Conservation (phyloP, 2,329 filamentous ascomycete genomes). For the Hypoxylon sp. region DNA sequence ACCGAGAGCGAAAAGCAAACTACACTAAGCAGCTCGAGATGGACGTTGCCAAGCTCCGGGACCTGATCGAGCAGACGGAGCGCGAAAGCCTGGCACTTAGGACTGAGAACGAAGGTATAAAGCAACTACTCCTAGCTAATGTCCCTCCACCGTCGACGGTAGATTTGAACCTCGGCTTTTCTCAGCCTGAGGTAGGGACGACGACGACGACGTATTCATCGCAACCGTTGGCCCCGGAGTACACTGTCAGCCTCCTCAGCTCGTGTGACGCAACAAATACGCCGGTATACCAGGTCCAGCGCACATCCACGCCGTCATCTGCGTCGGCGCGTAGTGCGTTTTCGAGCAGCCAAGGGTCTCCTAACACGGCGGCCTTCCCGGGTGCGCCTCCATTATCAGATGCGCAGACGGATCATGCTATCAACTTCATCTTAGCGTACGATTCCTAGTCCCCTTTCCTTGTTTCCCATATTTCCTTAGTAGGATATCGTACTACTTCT, state of each 20-base stretch:
- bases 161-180: neutral
- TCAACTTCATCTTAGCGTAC: conserved; percentile 70
- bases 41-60: conserved; percentile 64
- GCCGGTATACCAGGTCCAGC: conserved; percentile 61
- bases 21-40: conserved; percentile 69
- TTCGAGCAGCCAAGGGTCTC: neutral
- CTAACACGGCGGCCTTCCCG: neutral
- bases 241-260: conserved; percentile 58
- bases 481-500: neutral
- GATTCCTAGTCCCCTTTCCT: conserved; percentile 38
- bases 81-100: conserved; percentile 57
- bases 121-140: conserved; percentile 51
- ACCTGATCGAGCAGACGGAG: conserved; percentile 62
- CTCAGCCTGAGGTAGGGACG: neutral
- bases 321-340: conserved; percentile 12
- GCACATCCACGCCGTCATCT: conserved; percentile 37
- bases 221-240: conserved; percentile 34
- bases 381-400: conserved; percentile 47
- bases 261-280: conserved; percentile 60
- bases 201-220: conserved; percentile 1
- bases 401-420: conserved; percentile 61
- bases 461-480: neutral
- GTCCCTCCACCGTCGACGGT: neutral
- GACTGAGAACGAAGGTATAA: conserved; percentile 62
- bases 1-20: conserved; percentile 70